Evolutionary conservation across 1,139 yeast species (phyloP), one percentile per base, ranked within the genome.

Genomic region (Saccharomyces hybrid): DNA sequence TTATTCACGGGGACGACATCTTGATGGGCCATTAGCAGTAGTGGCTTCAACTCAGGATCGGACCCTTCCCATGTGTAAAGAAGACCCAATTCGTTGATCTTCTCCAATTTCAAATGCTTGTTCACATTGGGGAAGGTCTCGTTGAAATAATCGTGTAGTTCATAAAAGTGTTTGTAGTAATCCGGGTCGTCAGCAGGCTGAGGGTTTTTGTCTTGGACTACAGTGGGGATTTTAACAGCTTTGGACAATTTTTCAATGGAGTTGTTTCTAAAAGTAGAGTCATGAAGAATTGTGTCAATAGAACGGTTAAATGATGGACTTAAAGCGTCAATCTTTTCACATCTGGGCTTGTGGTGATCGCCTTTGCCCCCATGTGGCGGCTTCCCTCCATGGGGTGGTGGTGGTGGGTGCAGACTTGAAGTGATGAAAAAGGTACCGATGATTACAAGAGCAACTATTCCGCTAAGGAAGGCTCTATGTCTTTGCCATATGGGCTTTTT

Each of bases 1-100:
- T 71, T 68, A 62, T 82, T 83, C n/a, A 87, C 86, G 0, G 96
- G 96, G 13, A 88, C 96, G 3, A 85, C 88, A 66, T 88, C 96
- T 67, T 83, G 88, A 69, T 88, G 96, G 2, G 93, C 90, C 70
- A 84, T 78, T 48, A 87, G 73, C 68, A 88, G 66, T 13, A 84
- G 60, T 5, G 96, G 96, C 66, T 84, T 82, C 62, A 84, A 73
- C 2, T 64, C 57, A 4, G 68, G 48, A 56, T 82, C 72, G 0
- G 79, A 65, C 25, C 95, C 95, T 60, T 80, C 71, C 85, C 88
- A 84, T 28, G 83, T 78, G 65, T 76, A 82, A 16, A 88, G 77
- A 56, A 88, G 72, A 0, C 90, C 93, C 59, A 82, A 79, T 42
- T 81, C 77, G 64, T 88, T 87, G 52, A 87, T 82, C 42, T 73